Conservation (phyloP, 2,329 filamentous ascomycete genomes). For the Phialocephala subalpina region DNA sequence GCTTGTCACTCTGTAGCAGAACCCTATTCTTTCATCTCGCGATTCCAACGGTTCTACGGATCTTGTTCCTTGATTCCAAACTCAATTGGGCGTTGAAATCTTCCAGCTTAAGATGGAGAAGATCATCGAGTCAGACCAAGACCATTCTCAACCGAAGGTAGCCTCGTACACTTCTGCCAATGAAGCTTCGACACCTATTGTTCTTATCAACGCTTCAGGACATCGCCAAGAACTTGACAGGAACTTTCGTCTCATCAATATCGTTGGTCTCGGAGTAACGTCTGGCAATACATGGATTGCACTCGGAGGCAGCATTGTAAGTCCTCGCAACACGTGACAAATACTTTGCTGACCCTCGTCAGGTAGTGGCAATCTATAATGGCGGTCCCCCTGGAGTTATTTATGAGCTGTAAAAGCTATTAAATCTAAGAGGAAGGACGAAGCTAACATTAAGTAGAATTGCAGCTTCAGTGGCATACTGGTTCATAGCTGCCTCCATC, state of each 20-base stretch:
- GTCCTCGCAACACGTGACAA: slow-evolving; percentile 22
- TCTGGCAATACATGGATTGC: slow-evolving; percentile 53
- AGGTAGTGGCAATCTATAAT: slow-evolving; percentile 59
- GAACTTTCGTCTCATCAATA: slow-evolving; percentile 53
- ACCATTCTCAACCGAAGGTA: too few species aligned
- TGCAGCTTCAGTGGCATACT: slow-evolving; percentile 56
- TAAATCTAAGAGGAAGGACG: slow-evolving; percentile 45
- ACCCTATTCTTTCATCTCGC: background rate
- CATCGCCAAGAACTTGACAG: slow-evolving; percentile 58
- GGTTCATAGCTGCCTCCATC: slow-evolving; percentile 55
- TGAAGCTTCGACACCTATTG: slow-evolving; percentile 11
- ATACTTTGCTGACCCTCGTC: background rate
- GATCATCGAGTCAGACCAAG: background rate
- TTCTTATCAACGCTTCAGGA: slow-evolving; percentile 53
- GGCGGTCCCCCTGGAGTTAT: slow-evolving; percentile 66
- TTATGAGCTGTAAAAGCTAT: slow-evolving; percentile 61
- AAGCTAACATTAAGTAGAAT: slow-evolving; percentile 53
- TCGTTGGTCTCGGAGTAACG: slow-evolving; percentile 52
- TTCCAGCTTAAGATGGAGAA: slow-evolving; percentile 11
- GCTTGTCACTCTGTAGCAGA: background rate
- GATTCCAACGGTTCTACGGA: background rate
- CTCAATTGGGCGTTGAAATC: background rate
- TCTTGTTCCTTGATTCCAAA: too few species aligned
- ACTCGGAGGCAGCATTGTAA: slow-evolving; percentile 52
- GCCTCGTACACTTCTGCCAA: background rate